These are phyloP conservation scores for Rostrohypoxylon terebratum DNA, from an alignment of 495 filamentous ascomycete genomes.

Conservation along the genomic window DNA sequence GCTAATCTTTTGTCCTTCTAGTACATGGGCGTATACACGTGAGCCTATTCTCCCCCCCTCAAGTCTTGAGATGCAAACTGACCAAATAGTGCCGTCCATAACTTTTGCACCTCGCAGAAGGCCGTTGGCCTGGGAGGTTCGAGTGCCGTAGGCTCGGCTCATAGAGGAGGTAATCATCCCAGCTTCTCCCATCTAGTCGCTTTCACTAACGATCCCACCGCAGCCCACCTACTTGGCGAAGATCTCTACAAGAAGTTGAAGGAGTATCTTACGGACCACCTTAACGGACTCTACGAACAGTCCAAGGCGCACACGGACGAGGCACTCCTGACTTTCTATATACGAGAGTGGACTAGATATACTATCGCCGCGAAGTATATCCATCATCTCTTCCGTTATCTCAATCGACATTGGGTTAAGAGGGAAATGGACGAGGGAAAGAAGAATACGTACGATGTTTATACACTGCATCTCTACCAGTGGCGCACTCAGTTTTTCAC, in stretches of 20 bases:
- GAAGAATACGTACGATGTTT: constrained; percentile 97
- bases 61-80: constrained; percentile 33
- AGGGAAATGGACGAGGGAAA: constrained; percentile 99
- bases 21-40: constrained; percentile 99
- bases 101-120: constrained; percentile 99
- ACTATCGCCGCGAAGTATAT: constrained; percentile 95
- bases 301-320: constrained; percentile 87
- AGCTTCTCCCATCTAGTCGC: background rate
- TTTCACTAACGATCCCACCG: constrained; percentile 56
- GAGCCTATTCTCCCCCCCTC: constrained; percentile 49
- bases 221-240: constrained; percentile 95
- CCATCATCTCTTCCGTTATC: constrained; percentile 96
- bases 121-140: constrained; percentile 65
- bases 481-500: constrained; percentile 94
- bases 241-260: constrained; percentile 94
- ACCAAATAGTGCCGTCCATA: constrained; percentile 83
- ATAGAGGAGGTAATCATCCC: constrained; percentile 78
- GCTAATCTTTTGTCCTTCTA: constrained; percentile 49
- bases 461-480: constrained; percentile 93
- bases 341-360: constrained; percentile 94
- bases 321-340: constrained; percentile 93
- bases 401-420: constrained; percentile 99
- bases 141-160: constrained; percentile 62
- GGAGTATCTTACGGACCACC: constrained; percentile 81
- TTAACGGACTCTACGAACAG: constrained; percentile 71